Percentiles rank a stretch among this genome's conserved stretches.
phyloP scores from a whole-genome alignment of 2,329 filamentous ascomycete species.

The Aspergillus tamarii region DNA sequence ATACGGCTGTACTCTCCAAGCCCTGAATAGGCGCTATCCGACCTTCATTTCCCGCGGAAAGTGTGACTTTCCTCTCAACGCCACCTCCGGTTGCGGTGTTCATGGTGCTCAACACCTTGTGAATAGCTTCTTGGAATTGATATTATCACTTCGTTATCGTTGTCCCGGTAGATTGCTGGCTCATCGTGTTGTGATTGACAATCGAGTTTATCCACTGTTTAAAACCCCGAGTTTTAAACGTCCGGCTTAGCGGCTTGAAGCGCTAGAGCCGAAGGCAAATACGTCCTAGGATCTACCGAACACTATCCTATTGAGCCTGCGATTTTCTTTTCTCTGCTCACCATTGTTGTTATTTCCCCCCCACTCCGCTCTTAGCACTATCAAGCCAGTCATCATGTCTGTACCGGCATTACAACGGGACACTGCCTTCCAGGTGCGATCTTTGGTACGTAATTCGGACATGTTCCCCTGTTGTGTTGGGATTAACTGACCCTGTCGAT shows the following conservation, averaged over 20 bases:
- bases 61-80: not conserved
- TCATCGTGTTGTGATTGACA: not conserved
- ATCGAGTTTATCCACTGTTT: not conserved
- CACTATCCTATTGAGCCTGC: not conserved
- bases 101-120: not conserved
- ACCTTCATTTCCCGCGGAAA: not conserved
- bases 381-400: conserved; percentile 41
- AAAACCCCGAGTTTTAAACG: not conserved
- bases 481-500: conserved; percentile 4
- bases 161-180: not conserved
- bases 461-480: not conserved
- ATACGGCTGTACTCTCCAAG: not conserved
- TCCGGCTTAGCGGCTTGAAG: not conserved
- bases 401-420: conserved; percentile 45
- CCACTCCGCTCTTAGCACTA: conserved; percentile 6
- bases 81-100: not conserved
- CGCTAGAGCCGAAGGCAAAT: not conserved
- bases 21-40: not conserved
- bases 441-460: conserved; percentile 41
- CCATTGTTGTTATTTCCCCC: not conserved
- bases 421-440: conserved; percentile 52
- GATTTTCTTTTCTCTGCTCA: not conserved
- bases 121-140: not conserved
- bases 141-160: not conserved
- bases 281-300: not conserved